Conservation (phyloP, 176 grass and related monocot species). For the Luzula sylvatica region DNA sequence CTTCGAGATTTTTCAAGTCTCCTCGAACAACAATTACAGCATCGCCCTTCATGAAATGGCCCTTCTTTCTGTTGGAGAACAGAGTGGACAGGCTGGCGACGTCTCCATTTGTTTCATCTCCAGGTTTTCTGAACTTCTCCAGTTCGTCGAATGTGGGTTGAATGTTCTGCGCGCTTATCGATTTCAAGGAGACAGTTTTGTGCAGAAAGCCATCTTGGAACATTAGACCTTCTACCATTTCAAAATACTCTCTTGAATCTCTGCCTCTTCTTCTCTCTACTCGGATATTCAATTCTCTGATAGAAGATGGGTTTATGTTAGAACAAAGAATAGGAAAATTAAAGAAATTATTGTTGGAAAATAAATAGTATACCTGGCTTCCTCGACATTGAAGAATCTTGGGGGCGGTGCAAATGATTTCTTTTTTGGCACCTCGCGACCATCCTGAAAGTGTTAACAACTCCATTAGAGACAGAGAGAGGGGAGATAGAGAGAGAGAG, state of each 20-base stretch:
- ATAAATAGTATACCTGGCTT: slow-evolving; percentile 60
- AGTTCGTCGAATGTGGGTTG: slow-evolving; percentile 83
- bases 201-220: slow-evolving; percentile 98
- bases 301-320: slow-evolving; percentile 27
- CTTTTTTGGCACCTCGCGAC: slow-evolving; percentile 71
- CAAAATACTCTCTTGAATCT: slow-evolving; percentile 78
- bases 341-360: slow-evolving; percentile 1
- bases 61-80: slow-evolving; percentile 97
- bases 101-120: slow-evolving; percentile 76
- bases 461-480: slow-evolving; percentile 7
- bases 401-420: slow-evolving; percentile 93
- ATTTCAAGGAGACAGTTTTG: slow-evolving; percentile 81
- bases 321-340: slow-evolving; percentile 14
- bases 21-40: slow-evolving; percentile 82
- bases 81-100: slow-evolving; percentile 72
- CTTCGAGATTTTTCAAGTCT: slow-evolving; percentile 82
- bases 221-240: slow-evolving; percentile 73
- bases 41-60: slow-evolving; percentile 97
- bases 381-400: slow-evolving; percentile 95
- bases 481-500: neutral
- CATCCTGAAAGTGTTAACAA: slow-evolving; percentile 56
- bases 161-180: slow-evolving; percentile 61
- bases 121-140: slow-evolving; percentile 94
- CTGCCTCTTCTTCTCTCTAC: slow-evolving; percentile 59
- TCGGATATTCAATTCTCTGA: slow-evolving; percentile 79